These are phyloP conservation scores for Jatropha multifida DNA, from an alignment of 441 rosid genomes.

Conservation along the genomic window DNA sequence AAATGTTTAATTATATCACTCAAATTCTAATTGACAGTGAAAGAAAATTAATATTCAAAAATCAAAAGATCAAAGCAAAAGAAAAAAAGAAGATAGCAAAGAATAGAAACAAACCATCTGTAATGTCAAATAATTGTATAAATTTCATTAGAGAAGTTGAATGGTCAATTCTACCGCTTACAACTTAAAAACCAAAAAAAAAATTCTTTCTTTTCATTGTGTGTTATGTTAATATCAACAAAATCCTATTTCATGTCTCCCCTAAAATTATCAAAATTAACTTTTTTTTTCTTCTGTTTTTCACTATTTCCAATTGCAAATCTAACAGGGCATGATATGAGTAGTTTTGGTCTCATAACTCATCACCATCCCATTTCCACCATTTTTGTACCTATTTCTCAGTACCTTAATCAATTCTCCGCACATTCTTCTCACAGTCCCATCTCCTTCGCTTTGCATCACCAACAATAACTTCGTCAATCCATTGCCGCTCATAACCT, in stretches of 20 bases:
- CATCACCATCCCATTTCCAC: conserved; percentile 10
- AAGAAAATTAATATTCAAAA: no score
- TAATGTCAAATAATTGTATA: neutral
- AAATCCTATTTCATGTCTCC: neutral
- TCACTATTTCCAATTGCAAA: neutral
- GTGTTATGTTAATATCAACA: neutral
- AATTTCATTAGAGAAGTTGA: conserved; percentile 16
- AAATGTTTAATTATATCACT: no score
- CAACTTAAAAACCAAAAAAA: neutral
- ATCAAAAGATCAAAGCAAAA: neutral
- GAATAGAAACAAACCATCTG: no score
- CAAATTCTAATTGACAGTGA: no score
- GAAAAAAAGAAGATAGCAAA: no score
- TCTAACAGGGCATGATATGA: conserved; percentile 41
- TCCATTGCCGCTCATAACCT: conserved; percentile 59
- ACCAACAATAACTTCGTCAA: conserved; percentile 62
- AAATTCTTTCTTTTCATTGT: neutral
- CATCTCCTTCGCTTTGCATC: conserved; percentile 76
- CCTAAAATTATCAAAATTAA: neutral
- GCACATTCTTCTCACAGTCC: conserved; percentile 56
- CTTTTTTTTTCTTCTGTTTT: no score
- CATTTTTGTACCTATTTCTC: conserved; percentile 10
- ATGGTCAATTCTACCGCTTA: conserved; percentile 5
- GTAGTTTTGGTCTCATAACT: conserved; percentile 42
- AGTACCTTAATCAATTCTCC: conserved; percentile 62